Base-by-base conservation (phyloP, 2,329 filamentous ascomycete species). In the Zarea fungicola region DNA sequence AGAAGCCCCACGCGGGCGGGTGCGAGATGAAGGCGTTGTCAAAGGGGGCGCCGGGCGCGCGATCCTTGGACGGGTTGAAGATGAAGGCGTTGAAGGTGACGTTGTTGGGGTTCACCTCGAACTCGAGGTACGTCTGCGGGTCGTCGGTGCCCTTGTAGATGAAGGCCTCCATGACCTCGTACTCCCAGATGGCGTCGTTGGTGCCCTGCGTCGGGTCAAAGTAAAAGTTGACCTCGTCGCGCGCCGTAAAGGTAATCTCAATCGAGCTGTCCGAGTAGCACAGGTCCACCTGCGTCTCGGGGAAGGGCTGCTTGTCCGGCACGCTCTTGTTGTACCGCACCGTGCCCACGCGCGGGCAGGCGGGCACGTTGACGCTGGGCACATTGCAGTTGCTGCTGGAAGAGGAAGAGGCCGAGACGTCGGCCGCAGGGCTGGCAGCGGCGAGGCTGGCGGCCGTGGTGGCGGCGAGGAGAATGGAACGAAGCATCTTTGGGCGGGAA, bases 81-180 rank as follows among this genome's bases (percentile, higher is more conserved):
- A 77, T 68, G 51, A 75, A 72, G 8, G 73, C 70, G 53, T 76
- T 71, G 62, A 72, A 77, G 19, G 73, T 77, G 45, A 71, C 66
- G 51, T 77, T 76, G 63, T 74, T 72, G 42, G 74, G 74, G 56
- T 60, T 74, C 35, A 77, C 67, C 58, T 77, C 74, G 55, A 74
- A 73, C 60, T 77, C 74, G 50, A 77, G 62, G 56, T 77, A 77
- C 2, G 67, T 72, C 60, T 69, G 63, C 1, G 74, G 74, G 57
- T 75, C 70, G 32, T 65, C 63, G 51, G 62, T 68, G 45, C 74
- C 74, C 28, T 60, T 65, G 56, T 70, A 64, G 53, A 77, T 66
- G 55, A 77, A 77, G 10, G 67, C 67, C 55, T 76, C 74, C 68
- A 77, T 73, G 29, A 76, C 73, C 54, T 76, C 71, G 56, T 76